Evolutionary conservation across 108 stramenopile genomes (phyloP).

Genomic region (Parietichytrium sp.): DNA sequence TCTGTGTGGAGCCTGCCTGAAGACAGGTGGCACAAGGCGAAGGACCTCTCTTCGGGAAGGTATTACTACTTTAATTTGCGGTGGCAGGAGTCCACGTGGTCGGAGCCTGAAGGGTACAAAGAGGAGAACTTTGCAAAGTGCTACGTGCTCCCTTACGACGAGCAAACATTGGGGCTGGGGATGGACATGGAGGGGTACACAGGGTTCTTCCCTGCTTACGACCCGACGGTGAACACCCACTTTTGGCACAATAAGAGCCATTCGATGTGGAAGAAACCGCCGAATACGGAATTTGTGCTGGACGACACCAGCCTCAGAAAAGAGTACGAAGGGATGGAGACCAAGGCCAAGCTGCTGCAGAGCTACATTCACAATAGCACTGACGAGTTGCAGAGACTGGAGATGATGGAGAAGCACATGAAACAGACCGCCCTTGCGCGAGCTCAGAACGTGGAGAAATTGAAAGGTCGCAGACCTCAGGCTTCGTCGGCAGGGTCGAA

Average conservation of each 20-base stretch:
- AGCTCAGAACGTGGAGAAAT: background rate
- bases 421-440: background rate
- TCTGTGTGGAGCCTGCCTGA: background rate
- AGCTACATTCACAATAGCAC: background rate
- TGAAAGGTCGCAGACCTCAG: background rate
- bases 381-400: background rate
- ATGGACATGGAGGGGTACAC: background rate
- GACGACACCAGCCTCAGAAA: background rate
- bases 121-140: background rate
- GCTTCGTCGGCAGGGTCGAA: background rate
- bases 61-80: constrained; percentile 15
- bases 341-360: background rate
- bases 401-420: constrained; percentile 33
- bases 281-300: background rate
- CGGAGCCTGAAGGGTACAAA: background rate
- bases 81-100: background rate
- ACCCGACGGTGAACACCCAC: background rate
- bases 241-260: background rate
- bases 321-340: background rate
- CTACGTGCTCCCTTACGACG: background rate
- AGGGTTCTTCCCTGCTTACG: constrained; percentile 4
- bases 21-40: constrained; percentile 26
- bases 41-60: background rate
- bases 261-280: background rate
- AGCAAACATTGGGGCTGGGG: background rate